Conservation (phyloP, 306 rosid genomes). For the Echinosophora koreensis region DNA sequence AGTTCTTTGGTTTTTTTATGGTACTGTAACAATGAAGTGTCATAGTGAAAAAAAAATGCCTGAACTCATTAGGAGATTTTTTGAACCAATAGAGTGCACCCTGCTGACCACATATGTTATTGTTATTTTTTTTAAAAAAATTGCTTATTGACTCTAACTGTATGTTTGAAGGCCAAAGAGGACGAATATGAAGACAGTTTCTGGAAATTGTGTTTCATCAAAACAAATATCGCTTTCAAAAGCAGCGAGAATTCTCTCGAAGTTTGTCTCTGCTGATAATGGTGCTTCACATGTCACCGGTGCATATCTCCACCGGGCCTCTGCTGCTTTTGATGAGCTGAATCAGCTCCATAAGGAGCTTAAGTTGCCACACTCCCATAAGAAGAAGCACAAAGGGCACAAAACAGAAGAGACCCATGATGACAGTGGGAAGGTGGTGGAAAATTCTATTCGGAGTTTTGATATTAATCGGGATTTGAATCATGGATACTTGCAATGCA, state of each 20-base stretch:
- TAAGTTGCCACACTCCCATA: conserved; percentile 31
- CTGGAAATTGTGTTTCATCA: conserved; percentile 33
- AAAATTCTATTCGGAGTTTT: conserved; percentile 13
- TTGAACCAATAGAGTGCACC: not conserved
- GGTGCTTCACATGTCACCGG: conserved; percentile 47
- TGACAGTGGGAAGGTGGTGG: conserved; percentile 15
- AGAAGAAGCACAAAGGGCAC: conserved; percentile 35
- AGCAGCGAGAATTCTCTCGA: conserved; percentile 50
- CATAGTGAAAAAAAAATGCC: too few species aligned
- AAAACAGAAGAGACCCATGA: not conserved
- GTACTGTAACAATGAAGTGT: not conserved
- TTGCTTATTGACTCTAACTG: not conserved
- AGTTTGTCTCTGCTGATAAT: conserved; percentile 53
- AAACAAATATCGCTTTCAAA: conserved; percentile 47
- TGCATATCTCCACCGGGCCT: conserved; percentile 47
- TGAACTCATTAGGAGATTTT: too few species aligned
- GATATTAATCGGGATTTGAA: not conserved
- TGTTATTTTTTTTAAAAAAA: not conserved
- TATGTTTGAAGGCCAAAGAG: conserved; percentile 4
- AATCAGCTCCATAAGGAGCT: conserved; percentile 54
- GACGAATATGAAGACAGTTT: conserved; percentile 46
- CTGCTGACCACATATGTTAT: not conserved
- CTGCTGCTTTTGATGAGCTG: conserved; percentile 45
- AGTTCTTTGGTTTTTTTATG: not conserved
- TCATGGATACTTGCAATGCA: not conserved